Conservation (phyloP, 108 stramenopile species). For the Nitzschia sp. region DNA sequence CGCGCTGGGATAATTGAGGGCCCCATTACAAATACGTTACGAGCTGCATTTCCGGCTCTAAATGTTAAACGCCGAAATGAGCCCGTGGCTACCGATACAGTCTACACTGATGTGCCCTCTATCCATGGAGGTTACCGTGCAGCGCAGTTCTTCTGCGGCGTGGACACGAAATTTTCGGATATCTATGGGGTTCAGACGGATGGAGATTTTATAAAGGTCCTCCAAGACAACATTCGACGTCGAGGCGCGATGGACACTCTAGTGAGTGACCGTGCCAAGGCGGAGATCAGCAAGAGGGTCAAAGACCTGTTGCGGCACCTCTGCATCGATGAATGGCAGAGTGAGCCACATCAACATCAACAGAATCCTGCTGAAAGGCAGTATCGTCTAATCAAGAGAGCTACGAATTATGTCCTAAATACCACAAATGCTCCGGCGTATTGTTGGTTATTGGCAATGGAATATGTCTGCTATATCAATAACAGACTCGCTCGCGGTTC, state of each 20-base stretch:
- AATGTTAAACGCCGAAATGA: conserved; percentile 30
- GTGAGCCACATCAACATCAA: too few relatives aligned
- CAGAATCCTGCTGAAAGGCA: too few relatives aligned
- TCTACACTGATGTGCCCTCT: too few relatives aligned
- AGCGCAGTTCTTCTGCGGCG: too few relatives aligned
- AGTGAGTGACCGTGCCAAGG: too few relatives aligned
- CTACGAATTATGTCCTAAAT: conserved; percentile 21
- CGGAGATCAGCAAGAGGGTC: too few relatives aligned
- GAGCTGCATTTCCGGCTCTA: conserved; percentile 16
- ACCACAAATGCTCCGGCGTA: conserved; percentile 21
- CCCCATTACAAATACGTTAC: background rate
- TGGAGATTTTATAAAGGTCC: too few relatives aligned
- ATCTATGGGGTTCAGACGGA: conserved; percentile 28
- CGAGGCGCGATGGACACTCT: too few relatives aligned
- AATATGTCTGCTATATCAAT: too few relatives aligned
- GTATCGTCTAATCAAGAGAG: too few relatives aligned
- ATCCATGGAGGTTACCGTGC: conserved; percentile 1
- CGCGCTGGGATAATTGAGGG: background rate
- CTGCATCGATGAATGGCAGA: conserved; percentile 24
- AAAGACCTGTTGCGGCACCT: conserved; percentile 23
- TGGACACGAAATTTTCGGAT: conserved; percentile 1
- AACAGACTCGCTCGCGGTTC: conserved; percentile 7
- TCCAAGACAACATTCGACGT: too few relatives aligned
- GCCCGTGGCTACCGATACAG: conserved; percentile 32
- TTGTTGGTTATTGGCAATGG: conserved; percentile 41